Evolutionary conservation across 257 asterid genomes (phyloP), one percentile per base, ranked within the genome.

Genomic region (Solanum piurae): DNA sequence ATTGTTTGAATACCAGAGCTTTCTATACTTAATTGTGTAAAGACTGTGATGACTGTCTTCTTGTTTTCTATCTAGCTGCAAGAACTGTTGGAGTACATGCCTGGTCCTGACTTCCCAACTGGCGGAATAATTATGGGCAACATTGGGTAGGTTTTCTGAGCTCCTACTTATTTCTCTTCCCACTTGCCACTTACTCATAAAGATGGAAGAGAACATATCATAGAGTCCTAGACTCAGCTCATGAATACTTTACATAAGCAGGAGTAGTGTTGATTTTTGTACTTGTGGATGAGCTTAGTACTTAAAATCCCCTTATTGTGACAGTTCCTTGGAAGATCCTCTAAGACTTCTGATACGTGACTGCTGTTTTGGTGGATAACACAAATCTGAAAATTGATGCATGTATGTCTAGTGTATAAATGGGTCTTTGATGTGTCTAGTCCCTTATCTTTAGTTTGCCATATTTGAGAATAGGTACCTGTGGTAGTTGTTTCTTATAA

Each of bases 61-160:
- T 46, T 82, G 85, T 82, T 18, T 82, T 40, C 14, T 29, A 5
- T 71, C 87, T 89, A 97, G 99, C 92, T 97, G 90, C 99, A 97
- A 93, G 99, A 97, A 90, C 90, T 97, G 92, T 95, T 97, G 74
- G 99, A 97, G 88, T 93, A 95, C 94, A 95, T 97, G 99, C 99
- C 99, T 29, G 99, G 99, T 86, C 99, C 99, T 66, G 99, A 97
- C 91, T 97, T 97, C 90, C 99, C 99, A 44, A 97, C 99, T 71
- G 99, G 99, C 87, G 99, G 99, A 92, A 92, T 87, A 88, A 95
- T 97, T 87, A 96, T 97, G 99, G 99, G 99, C 87, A 97, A 93
- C 88, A 86, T 91, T 87, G 99, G 99, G 99, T 97, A 91, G 89
- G 93, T 89, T 83, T 23, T 62, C 85, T 82, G 27, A 46, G 42